These are phyloP conservation scores for Ramaria sp. DNA, from an alignment of 768 basidiomycete genomes.

Conservation along the genomic window DNA sequence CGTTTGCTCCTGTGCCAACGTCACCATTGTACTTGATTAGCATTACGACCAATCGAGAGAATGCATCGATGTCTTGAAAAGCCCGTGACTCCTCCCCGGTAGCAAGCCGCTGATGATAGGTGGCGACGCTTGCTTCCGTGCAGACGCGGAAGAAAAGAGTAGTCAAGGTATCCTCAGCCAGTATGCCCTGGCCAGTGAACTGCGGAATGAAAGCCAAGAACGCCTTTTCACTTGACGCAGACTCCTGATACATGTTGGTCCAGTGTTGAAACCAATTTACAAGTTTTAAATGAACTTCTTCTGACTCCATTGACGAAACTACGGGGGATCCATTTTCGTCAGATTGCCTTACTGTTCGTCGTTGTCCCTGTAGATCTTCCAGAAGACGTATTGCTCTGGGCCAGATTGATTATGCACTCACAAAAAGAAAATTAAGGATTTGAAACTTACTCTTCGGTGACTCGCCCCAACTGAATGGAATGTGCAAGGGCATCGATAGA, in stretches of 20 bases:
- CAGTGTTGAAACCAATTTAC: conserved; percentile 87
- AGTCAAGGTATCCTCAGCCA: conserved; percentile 92
- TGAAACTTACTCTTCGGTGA: conserved; percentile 68
- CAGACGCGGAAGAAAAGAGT: conserved; percentile 99
- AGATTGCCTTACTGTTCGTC: conserved; percentile 34
- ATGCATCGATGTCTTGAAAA: conserved; percentile 90
- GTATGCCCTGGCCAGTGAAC: conserved; percentile 90
- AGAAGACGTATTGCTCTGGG: conserved; percentile 57
- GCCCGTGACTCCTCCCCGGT: conserved; percentile 64
- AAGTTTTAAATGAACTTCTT: conserved; percentile 64
- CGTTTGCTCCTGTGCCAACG: conserved; percentile 74
- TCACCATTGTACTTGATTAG: conserved; percentile 99
- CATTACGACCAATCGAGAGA: conserved; percentile 90
- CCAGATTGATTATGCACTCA: conserved; percentile 1
- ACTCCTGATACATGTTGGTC: conserved; percentile 89
- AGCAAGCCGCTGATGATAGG: conserved; percentile 62
- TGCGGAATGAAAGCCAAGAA: conserved; percentile 98
- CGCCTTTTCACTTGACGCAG: conserved; percentile 82
- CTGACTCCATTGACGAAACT: conserved; percentile 49
- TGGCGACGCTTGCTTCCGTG: conserved; percentile 86
- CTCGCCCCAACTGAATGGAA: conserved; percentile 61
- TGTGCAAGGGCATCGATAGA: conserved; percentile 75
- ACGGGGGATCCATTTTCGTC: conserved; percentile 25
- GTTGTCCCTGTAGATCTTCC: conserved; percentile 69
- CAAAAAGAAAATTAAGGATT: background rate